Evolutionary conservation across 441 rosid species (phyloP), one percentile per base, ranked within the genome.

Genomic region (Euphorbia schlechtendalii): DNA sequence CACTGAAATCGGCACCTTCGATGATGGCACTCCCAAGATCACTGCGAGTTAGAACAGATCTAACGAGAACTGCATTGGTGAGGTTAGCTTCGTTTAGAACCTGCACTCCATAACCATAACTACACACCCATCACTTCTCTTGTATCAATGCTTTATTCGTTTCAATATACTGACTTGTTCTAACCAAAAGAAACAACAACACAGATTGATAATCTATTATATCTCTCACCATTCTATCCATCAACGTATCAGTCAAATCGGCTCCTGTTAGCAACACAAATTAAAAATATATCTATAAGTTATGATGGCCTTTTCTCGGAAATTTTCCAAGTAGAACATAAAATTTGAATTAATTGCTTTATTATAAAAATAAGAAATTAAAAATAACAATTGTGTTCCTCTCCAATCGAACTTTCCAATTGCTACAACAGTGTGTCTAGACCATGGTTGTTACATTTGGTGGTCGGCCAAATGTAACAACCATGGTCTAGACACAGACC

Each of bases 1-100:
- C 98, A 72, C 96, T 90, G 78, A 88, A 92, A 73, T 92, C 98
- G 14, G 98, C 97, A 54, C 98, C 98, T 73, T 85, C 89, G 45
- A 92, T 85, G 8, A 73, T 61, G 46, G 98, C 98, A 74, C 96
- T 92, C n/a, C 94, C 97, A 17, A 90, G 92, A 72, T 92, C 98
- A 72, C 94, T 90, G 12, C 97, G 89, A 17, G 96, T 92, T 38
- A 90, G 83, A 40, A 90, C 96, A 1, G 96, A 68, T 64, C 96
- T 82, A 40, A 78, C 94, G 1, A 88, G 87, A 59, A 92, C 86
- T 0, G 97, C 98, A 69, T 92, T 83, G 12, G 90, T 88, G 17
- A 92, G 81, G 77, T 90, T 88, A 4, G 98, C 96, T 65, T 90
- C 96, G 32, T 92, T 88, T 10, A 91, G 89, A 22, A 91, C 97